Percentiles rank a stretch among this genome's conserved stretches.
These are phyloP conservation scores for Microcyclospora pomicola DNA, from an alignment of 2,329 filamentous ascomycete genomes.

Conservation along the genomic window DNA sequence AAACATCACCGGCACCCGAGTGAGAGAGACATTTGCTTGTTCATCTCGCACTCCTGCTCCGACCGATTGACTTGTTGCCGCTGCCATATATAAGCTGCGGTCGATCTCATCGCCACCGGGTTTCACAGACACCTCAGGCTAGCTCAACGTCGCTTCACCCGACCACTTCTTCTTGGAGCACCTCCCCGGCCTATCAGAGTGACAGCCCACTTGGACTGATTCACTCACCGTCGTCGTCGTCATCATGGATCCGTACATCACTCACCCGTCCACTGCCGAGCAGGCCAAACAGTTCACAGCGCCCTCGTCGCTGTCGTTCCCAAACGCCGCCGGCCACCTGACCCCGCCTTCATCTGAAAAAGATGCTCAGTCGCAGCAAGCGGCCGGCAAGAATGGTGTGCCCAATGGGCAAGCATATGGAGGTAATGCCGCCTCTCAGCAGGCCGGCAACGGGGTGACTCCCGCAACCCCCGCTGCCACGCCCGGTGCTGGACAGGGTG, in stretches of 20 bases:
- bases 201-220: too few species aligned
- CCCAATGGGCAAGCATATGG: slow-evolving; percentile 38
- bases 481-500: slow-evolving; percentile 66
- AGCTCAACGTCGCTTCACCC: background rate
- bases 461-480: slow-evolving; percentile 85
- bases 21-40: slow-evolving; percentile 14
- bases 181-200: too few species aligned
- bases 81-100: too few species aligned
- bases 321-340: slow-evolving; percentile 60
- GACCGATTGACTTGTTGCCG: background rate
- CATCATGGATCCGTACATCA: slow-evolving; percentile 72
- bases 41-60: slow-evolving; percentile 12
- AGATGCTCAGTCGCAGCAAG: slow-evolving; percentile 42
- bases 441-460: slow-evolving; percentile 60
- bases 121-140: too few species aligned
- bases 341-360: slow-evolving; percentile 65
- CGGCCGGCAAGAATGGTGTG: slow-evolving; percentile 33
- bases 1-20: slow-evolving; percentile 4
- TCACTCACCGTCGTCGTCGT: slow-evolving; percentile 8
- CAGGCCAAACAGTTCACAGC: slow-evolving; percentile 95
- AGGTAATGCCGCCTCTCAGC: slow-evolving; percentile 36
- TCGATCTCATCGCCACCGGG: too few species aligned
- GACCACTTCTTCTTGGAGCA: background rate
- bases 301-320: slow-evolving; percentile 82
- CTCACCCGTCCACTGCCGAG: slow-evolving; percentile 77